These are phyloP conservation scores for Raphanus sativus DNA, from an alignment of 345 rosid species.

Conservation along the genomic window DNA sequence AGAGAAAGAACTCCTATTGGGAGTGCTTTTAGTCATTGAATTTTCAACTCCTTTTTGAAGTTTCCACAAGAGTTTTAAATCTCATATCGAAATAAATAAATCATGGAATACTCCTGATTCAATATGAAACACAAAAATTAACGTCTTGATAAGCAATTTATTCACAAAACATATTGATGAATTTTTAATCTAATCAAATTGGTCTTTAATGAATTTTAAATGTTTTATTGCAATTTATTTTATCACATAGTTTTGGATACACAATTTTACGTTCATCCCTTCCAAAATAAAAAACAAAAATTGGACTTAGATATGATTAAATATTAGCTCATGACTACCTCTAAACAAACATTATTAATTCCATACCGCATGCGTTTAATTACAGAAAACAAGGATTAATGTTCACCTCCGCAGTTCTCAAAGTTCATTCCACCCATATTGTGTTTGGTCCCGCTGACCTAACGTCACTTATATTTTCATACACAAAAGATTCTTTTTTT, in stretches of 20 bases:
- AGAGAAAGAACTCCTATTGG: too few species aligned
- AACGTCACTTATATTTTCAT: slow-evolving; percentile 30
- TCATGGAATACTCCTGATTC: background rate
- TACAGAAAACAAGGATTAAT: slow-evolving; percentile 5
- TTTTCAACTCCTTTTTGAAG: background rate
- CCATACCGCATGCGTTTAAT: background rate
- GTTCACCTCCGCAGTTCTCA: background rate
- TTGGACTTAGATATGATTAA: background rate
- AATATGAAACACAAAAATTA: background rate
- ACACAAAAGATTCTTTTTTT: slow-evolving; percentile 32
- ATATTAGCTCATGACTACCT: background rate
- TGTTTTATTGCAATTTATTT: background rate
- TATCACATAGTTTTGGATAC: background rate
- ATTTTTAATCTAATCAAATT: background rate
- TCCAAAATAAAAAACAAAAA: background rate
- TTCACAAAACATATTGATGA: background rate
- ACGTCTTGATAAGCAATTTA: background rate
- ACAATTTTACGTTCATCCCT: background rate
- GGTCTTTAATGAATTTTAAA: background rate
- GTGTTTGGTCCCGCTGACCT: slow-evolving; percentile 28
- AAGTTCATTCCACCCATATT: background rate
- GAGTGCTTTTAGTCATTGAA: too few species aligned
- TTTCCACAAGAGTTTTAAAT: background rate
- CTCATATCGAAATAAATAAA: background rate
- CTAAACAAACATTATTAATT: background rate